Conservation (phyloP, 257 asterid species). For the Knoxia roxburghii region DNA sequence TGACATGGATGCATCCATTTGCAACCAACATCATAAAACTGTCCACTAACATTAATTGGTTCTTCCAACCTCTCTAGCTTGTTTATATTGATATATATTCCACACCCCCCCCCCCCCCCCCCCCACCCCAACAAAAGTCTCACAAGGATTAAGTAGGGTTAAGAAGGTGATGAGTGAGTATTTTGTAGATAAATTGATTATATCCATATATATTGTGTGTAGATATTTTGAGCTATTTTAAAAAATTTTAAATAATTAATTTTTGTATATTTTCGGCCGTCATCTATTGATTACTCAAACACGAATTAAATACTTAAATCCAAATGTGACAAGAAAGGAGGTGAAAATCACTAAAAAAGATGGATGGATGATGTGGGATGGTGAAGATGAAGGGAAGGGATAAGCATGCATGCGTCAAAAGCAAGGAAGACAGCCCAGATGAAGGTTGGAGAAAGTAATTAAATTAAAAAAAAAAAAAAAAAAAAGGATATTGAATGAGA, state of each 20-base stretch:
- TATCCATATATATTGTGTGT: too few relatives aligned
- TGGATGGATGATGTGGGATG: not conserved
- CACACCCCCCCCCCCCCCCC: too few relatives aligned
- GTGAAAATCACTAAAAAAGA: not conserved
- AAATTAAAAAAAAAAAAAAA: not conserved
- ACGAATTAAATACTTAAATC: not conserved
- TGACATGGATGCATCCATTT: conserved; percentile 2
- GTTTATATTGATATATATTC: too few relatives aligned
- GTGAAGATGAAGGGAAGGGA: conserved; percentile 8
- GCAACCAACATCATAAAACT: not conserved
- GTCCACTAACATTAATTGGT: not conserved
- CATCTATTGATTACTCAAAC: too few relatives aligned
- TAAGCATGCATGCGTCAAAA: conserved; percentile 46
- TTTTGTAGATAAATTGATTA: too few relatives aligned
- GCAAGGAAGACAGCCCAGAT: conserved; percentile 30
- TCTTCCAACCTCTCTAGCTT: not conserved
- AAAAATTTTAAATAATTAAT: too few relatives aligned
- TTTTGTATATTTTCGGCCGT: too few relatives aligned
- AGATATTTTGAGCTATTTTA: too few relatives aligned
- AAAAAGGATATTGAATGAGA: conserved; percentile 33
- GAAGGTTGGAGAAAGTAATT: conserved; percentile 1
- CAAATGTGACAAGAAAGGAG: not conserved
- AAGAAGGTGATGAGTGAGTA: too few relatives aligned
- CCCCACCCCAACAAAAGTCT: too few relatives aligned
- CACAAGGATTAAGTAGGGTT: too few relatives aligned